Evolutionary conservation across 2,329 filamentous ascomycete genomes (phyloP).

Genomic region (Westerdykella aurantiaca): DNA sequence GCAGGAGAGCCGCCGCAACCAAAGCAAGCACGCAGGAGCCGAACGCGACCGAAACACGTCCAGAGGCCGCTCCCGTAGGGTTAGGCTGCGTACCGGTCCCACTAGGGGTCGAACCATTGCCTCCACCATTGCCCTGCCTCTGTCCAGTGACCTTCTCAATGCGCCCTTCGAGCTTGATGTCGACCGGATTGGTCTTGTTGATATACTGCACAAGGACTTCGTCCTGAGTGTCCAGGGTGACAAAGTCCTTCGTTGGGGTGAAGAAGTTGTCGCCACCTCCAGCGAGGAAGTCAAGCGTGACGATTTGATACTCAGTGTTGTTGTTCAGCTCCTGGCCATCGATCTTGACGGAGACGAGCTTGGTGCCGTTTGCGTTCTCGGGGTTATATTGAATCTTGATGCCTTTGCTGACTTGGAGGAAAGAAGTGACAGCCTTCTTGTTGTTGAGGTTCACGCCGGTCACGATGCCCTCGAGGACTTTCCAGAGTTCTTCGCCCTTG

Average conservation of each 20-base stretch:
- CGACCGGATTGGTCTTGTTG: conserved; percentile 44
- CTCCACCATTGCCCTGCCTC: background rate
- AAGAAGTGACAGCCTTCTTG: conserved; percentile 49
- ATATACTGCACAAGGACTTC: conserved; percentile 52
- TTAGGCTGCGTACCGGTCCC: background rate
- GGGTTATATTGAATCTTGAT: conserved; percentile 56
- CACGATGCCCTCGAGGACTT: conserved; percentile 55
- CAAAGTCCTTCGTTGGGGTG: conserved; percentile 36
- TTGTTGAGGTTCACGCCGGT: conserved; percentile 52
- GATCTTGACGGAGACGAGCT: conserved; percentile 51
- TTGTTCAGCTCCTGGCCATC: conserved; percentile 46
- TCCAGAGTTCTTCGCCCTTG: conserved; percentile 51
- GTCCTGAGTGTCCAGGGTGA: conserved; percentile 50
- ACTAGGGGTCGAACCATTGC: background rate
- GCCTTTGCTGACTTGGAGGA: conserved; percentile 56
- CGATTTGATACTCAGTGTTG: conserved; percentile 49
- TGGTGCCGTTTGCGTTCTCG: conserved; percentile 43
- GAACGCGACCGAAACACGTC: no score
- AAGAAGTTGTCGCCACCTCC: conserved; percentile 58
- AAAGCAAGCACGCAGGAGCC: no score
- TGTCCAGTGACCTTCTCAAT: conserved; percentile 33
- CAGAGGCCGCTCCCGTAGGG: no score
- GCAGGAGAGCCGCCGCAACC: no score
- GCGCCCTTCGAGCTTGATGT: conserved; percentile 46
- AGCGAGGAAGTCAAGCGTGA: conserved; percentile 59